A percentile compares a stretch with the other conserved stretches of the same genome.
Conservation (phyloP, 768 basidiomycete genomes). For the Lactifluus piperatus region DNA sequence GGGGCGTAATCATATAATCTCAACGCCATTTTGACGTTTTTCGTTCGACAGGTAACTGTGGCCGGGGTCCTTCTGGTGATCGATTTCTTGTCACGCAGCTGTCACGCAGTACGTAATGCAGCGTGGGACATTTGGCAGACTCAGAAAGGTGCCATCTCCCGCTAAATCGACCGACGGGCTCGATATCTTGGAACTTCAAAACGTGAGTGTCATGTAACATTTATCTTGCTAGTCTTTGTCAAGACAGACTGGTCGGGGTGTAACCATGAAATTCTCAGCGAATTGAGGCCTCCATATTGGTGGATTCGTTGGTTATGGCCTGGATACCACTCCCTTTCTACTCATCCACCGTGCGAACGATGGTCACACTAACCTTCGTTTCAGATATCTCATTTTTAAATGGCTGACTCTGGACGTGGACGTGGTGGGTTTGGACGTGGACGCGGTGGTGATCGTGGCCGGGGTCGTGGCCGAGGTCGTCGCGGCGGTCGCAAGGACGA, state of each 20-base stretch:
- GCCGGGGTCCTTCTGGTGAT: not conserved
- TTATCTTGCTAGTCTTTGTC: not conserved
- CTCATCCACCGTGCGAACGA: not conserved
- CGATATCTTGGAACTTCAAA: not conserved
- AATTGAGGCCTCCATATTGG: not conserved
- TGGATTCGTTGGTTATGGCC: slow-evolving; percentile 3
- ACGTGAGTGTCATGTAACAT: slow-evolving; percentile 2
- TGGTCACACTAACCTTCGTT: slow-evolving; percentile 14
- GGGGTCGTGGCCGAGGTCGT: slow-evolving; percentile 72
- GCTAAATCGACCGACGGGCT: not conserved
- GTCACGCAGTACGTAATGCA: not conserved
- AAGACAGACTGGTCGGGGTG: not conserved
- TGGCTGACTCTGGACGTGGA: slow-evolving; percentile 87
- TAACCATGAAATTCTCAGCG: not conserved
- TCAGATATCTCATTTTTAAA: slow-evolving; percentile 32
- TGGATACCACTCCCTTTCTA: slow-evolving; percentile 10
- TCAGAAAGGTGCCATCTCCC: not conserved
- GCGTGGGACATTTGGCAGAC: not conserved
- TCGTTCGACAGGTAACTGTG: not conserved
- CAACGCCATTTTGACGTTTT: not conserved
- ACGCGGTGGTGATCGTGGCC: slow-evolving; percentile 53
- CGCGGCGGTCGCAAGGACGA: slow-evolving; percentile 98
- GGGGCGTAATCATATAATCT: not conserved
- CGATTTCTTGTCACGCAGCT: not conserved
- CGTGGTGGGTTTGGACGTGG: slow-evolving; percentile 89